Evolutionary conservation across 768 basidiomycete species (phyloP), one percentile per base, ranked within the genome.

Genomic region (Kockovaella imperatae): DNA sequence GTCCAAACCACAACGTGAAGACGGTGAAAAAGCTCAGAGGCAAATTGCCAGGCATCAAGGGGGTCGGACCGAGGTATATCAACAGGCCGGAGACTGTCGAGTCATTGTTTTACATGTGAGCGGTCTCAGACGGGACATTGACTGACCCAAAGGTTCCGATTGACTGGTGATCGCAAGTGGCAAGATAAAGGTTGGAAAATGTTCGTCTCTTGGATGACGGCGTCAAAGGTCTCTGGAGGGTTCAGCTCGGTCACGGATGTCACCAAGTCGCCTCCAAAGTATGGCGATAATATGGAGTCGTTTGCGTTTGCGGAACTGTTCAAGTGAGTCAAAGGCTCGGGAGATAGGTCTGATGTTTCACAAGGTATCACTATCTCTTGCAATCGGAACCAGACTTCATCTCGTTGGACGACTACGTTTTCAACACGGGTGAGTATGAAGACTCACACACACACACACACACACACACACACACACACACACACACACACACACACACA

Each of bases 111-210:
- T 64, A 67, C 52, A 67, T 62, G 66, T 60, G 39, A 57, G 49
- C 45, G 3, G 10, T 17, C 41, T 35, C 8, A 6, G 14, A 20
- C 24, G 21, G 11, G 40, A 7, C 24, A 28, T 46, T 46, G 35
- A 42, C 35, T 23, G 35, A 35, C 21, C 14, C 13, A 5, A 34
- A 67, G 64, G 68, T 74, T 64, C 42, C 65, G 73, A 30, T 20
- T 74, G 0, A 74, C 74, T 1, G 75, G 74, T 11, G 72, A 75
- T 57, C 60, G 60, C 24, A 67, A 69, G 45, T 75, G 75, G 75
- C 72, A 74, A 57, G 72, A 75, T 38, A 60, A 61, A 15, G 75
- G 74, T 6, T 75, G 75, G 75, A 60, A 67, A 47, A 75, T 75
- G 75, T 75, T 75, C 42, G 59, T 59, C 3, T 59, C 65, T 13